Evolutionary conservation across 2,329 filamentous ascomycete genomes (phyloP), one percentile per base, ranked within the genome.

Genomic region (Elsinoe batatas): DNA sequence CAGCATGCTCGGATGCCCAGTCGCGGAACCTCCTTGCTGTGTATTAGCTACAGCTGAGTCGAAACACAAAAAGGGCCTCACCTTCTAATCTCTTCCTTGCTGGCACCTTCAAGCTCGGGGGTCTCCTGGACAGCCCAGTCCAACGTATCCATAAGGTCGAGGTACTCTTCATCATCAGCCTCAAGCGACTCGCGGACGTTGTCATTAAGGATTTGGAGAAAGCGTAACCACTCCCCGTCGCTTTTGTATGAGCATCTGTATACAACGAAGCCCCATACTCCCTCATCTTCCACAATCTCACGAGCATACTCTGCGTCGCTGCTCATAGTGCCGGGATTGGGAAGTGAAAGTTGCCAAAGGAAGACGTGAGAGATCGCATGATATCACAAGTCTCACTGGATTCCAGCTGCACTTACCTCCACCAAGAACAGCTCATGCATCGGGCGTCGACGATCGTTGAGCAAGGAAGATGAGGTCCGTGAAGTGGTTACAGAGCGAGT

Each of bases 261-360:
- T 10, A 22, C 35, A 7, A 49, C 10, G 15, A 49, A 49, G 1
- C 44, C 44, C 44, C 44, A 49, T 22, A 35, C n/a, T n/a, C 44
- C 44, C n/a, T 49, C 44, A 2, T 49, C 44, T n/a, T 49, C 44
- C 4, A 35, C 44, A 4, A 49, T 35, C 17, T 35, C 44, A 30
- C 44, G 44, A 17, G 44, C 44, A 20, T 49, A 49, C 15, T 49
- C 44, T 49, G 44, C 44, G 10, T 49, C 44, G 30, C 44, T 49
- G 17, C 44, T 49, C 44, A 49, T 49, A 11, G 44, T 18, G 22
- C 5, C 10, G 8, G 26, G 26, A 30, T 30, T 5, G 26, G 7
- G 26, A 8, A 30, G 26, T 30, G 22, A 22, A 22, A 22, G 5
- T 30, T 30, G 26, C 7, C 4, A 30, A 8, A 7, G 26, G 7